These are phyloP conservation scores for Clarireedia sp. DNA, from an alignment of 2,329 filamentous ascomycete genomes.

Conservation along the genomic window DNA sequence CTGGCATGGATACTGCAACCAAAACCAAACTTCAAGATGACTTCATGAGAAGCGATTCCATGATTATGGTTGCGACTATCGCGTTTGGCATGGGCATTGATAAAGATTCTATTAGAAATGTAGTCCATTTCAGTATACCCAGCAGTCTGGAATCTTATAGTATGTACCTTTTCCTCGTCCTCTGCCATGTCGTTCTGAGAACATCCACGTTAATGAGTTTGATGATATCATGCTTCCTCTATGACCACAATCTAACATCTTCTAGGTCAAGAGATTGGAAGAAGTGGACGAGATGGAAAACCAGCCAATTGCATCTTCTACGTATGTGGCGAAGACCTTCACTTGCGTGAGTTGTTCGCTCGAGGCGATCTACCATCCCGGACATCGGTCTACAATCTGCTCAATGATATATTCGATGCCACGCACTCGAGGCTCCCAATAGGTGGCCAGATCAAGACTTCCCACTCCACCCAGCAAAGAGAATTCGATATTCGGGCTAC, in stretches of 20 bases:
- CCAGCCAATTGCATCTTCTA: constrained; percentile 50
- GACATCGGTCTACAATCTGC: constrained; percentile 38
- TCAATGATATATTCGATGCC: constrained; percentile 43
- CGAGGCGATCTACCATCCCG: constrained; percentile 50
- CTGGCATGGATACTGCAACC: constrained; percentile 38
- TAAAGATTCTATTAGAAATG: constrained; percentile 46
- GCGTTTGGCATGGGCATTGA: constrained; percentile 56
- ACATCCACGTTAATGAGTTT: no score
- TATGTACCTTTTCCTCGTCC: not conserved
- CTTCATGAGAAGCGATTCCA: constrained; percentile 40
- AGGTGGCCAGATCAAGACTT: constrained; percentile 40
- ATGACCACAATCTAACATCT: not conserved
- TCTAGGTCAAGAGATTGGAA: constrained; percentile 42
- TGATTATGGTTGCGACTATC: constrained; percentile 47
- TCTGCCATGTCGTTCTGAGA: no score
- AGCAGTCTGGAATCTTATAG: constrained; percentile 48
- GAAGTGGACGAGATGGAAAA: constrained; percentile 46
- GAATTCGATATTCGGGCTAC: constrained; percentile 46
- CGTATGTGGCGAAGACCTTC: constrained; percentile 48
- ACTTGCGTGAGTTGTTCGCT: constrained; percentile 51
- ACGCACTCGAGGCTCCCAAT: constrained; percentile 28
- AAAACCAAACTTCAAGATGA: constrained; percentile 43
- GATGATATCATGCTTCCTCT: not conserved
- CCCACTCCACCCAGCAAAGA: constrained; percentile 37
- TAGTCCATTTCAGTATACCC: constrained; percentile 45